Percentiles rank a stretch among this genome's conserved stretches.
Evolutionary conservation across 306 rosid genomes (phyloP).

Genomic region (Nissolia schottii): DNA sequence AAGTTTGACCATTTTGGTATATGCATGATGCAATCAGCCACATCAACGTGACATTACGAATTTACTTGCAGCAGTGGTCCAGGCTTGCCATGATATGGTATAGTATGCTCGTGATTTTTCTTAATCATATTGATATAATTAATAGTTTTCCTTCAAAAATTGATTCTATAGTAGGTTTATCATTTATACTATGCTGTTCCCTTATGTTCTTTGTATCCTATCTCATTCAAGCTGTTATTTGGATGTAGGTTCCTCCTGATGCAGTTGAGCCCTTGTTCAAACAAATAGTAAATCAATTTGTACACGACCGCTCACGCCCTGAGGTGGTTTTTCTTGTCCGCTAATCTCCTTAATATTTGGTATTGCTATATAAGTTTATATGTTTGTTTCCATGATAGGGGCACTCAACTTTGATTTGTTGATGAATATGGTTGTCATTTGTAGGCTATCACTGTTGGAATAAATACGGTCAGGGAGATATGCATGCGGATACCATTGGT

Average conservation of each 20-base stretch:
- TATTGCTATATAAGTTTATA: not conserved
- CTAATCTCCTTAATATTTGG: not conserved
- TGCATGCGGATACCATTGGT: conserved; percentile 95
- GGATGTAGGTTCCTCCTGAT: conserved; percentile 82
- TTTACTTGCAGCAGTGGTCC: conserved; percentile 86
- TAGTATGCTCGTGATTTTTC: not conserved
- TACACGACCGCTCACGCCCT: conserved; percentile 86
- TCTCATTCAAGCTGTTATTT: conserved; percentile 18
- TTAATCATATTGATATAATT: not conserved
- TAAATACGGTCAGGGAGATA: conserved; percentile 72
- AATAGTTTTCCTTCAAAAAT: conserved; percentile 13
- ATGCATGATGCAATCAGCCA: conserved; percentile 61
- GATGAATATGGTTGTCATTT: conserved; percentile 26
- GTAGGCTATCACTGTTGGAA: conserved; percentile 93
- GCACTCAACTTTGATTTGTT: conserved; percentile 6
- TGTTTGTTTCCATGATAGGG: not conserved
- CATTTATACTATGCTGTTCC: not conserved
- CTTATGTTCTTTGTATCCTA: not conserved
- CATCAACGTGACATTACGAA: conserved; percentile 74
- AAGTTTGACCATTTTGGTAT: conserved; percentile 22
- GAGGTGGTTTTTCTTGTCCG: conserved; percentile 52
- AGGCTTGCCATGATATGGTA: conserved; percentile 97
- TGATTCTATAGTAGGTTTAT: not conserved
- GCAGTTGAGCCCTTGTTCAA: conserved; percentile 79
- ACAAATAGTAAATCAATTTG: conserved; percentile 81